Conservation (phyloP, 768 basidiomycete genomes). For the Hericium coralloides region DNA sequence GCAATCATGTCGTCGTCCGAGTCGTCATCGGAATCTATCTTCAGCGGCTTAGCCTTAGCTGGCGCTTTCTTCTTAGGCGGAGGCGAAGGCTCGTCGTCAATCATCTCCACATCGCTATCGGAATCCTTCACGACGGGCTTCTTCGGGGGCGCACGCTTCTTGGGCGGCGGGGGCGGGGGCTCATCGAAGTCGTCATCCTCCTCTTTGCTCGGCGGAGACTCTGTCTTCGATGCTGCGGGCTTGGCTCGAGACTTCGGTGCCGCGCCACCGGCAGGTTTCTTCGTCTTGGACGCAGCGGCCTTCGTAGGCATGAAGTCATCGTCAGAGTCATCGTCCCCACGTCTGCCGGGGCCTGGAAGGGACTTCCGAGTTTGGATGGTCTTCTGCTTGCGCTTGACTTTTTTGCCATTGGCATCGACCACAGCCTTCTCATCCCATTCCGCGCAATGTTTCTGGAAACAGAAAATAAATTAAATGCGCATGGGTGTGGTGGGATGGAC, state of each 20-base stretch:
- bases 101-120: constrained; percentile 21
- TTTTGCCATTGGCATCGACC: constrained; percentile 41
- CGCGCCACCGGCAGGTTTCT: constrained; percentile 17
- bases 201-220: constrained; percentile 26
- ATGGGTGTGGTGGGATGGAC: constrained; percentile 17
- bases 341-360: constrained; percentile 31
- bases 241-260: constrained; percentile 24
- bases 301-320: constrained; percentile 50
- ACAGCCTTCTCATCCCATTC: constrained; percentile 36
- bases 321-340: constrained; percentile 26
- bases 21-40: neutral
- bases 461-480: neutral
- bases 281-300: constrained; percentile 29
- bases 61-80: constrained; percentile 4
- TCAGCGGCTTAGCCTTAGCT: neutral
- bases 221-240: constrained; percentile 38
- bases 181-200: constrained; percentile 10
- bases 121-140: constrained; percentile 20
- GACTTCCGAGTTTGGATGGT: constrained; percentile 47
- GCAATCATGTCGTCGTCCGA: neutral
- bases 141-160: constrained; percentile 17
- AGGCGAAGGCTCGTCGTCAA: constrained; percentile 21
- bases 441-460: constrained; percentile 28
- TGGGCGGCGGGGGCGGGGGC: constrained; percentile 7
- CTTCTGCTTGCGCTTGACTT: constrained; percentile 48